These are phyloP conservation scores for Eutypella sp. DNA, from an alignment of 2,329 filamentous ascomycete species.

Conservation along the genomic window DNA sequence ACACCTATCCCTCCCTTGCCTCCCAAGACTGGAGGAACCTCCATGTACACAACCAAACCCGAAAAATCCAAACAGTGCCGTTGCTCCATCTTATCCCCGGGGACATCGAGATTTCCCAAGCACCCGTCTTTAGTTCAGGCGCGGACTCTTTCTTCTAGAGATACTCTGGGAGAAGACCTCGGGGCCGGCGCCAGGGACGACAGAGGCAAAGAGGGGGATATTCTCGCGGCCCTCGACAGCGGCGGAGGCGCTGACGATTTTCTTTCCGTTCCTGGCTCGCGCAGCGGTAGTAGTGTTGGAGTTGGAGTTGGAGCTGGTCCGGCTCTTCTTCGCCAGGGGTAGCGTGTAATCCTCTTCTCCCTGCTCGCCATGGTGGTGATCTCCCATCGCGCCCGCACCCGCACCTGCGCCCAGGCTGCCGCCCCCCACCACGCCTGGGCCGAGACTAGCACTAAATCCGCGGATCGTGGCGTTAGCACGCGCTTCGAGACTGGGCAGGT, in stretches of 20 bases:
- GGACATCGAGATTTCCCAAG: no score
- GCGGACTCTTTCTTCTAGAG: slow-evolving; percentile 50
- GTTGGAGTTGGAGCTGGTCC: no score
- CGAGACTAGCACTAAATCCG: slow-evolving; percentile 17
- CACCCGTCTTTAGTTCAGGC: slow-evolving; percentile 34
- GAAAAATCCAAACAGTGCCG: no score
- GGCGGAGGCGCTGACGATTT: slow-evolving; percentile 21
- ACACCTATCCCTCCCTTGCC: no score
- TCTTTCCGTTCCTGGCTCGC: slow-evolving; percentile 30
- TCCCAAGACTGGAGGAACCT: no score
- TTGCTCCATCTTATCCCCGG: not conserved
- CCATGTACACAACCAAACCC: no score
- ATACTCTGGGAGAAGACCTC: slow-evolving; percentile 41
- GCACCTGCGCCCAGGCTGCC: slow-evolving; percentile 15
- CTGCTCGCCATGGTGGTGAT: not conserved
- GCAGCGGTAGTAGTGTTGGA: no score
- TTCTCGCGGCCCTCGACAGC: slow-evolving; percentile 46
- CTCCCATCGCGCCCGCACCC: no score
- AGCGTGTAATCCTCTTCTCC: slow-evolving; percentile 29
- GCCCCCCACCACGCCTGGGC: slow-evolving; percentile 9
- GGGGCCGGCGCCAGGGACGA: slow-evolving; percentile 22
- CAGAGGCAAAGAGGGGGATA: slow-evolving; percentile 30
- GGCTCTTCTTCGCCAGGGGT: slow-evolving; percentile 44
- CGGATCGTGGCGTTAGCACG: slow-evolving; percentile 36
- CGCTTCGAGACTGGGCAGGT: slow-evolving; percentile 35